Percentiles rank a stretch among this genome's conserved stretches.
These are phyloP conservation scores for Colletotrichum sidae DNA, from an alignment of 2,329 filamentous ascomycete genomes.

Conservation along the genomic window DNA sequence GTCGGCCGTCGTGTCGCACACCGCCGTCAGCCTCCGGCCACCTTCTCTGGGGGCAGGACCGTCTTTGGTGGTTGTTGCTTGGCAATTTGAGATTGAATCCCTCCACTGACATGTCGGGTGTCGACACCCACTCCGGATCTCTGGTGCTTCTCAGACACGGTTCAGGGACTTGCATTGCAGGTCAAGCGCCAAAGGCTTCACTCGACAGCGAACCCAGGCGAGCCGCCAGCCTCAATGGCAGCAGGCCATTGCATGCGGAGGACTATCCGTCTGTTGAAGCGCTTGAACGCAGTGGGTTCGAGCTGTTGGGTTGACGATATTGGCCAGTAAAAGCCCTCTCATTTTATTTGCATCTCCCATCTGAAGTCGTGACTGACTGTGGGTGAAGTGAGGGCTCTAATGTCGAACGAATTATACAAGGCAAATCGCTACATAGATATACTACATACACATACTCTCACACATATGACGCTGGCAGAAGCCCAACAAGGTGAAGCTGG, in stretches of 20 bases:
- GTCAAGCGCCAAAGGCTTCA: constrained; percentile 21
- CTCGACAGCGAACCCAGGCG: background rate
- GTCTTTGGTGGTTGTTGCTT: too few relatives aligned
- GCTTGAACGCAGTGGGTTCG: background rate
- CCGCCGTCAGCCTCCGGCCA: background rate
- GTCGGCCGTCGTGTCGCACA: background rate
- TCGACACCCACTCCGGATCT: background rate
- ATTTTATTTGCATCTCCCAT: too few relatives aligned
- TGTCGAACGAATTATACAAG: too few relatives aligned
- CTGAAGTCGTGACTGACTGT: too few relatives aligned
- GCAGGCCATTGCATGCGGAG: constrained; percentile 3
- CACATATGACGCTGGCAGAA: too few relatives aligned
- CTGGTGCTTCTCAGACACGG: background rate
- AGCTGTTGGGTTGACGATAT: too few relatives aligned
- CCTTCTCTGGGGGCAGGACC: too few relatives aligned
- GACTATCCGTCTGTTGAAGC: background rate
- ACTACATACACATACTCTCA: too few relatives aligned
- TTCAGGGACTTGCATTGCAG: constrained; percentile 20
- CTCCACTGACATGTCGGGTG: background rate
- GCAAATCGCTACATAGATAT: too few relatives aligned
- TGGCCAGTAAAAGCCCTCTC: too few relatives aligned
- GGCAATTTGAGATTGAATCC: background rate
- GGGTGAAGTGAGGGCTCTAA: too few relatives aligned
- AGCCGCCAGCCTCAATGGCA: constrained; percentile 12
- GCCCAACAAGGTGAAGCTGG: too few relatives aligned